Evolutionary conservation across 495 filamentous ascomycete species (phyloP).

Genomic region (Aspergillus sparsus): DNA sequence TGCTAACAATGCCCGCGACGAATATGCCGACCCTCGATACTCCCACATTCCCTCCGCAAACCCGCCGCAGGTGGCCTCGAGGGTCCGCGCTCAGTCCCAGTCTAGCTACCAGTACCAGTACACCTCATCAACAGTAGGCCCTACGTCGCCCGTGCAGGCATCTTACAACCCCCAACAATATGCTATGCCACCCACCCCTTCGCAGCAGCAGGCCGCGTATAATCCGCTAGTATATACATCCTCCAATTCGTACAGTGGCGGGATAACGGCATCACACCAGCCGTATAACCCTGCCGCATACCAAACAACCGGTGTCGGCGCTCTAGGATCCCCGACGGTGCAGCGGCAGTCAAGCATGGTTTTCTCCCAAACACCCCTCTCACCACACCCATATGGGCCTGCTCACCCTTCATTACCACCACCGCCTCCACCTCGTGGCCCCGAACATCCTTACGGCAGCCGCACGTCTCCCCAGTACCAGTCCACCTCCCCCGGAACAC

Average conservation of each 20-base stretch:
- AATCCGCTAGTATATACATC: constrained; percentile 48
- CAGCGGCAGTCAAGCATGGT: constrained; percentile 36
- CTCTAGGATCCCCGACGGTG: constrained; percentile 32
- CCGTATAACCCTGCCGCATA: constrained; percentile 76
- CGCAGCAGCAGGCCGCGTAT: constrained; percentile 44
- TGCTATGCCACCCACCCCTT: constrained; percentile 60
- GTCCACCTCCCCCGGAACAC: constrained; percentile 20
- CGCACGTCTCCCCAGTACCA: constrained; percentile 36
- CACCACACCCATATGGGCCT: constrained; percentile 37
- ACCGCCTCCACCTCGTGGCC: constrained; percentile 49
- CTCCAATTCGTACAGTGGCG: constrained; percentile 34
- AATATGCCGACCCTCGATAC: constrained; percentile 43
- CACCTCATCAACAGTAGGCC: constrained; percentile 39
- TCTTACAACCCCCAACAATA: constrained; percentile 87
- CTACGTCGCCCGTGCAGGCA: constrained; percentile 53
- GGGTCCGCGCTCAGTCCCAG: constrained; percentile 46
- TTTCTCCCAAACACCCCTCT: constrained; percentile 38
- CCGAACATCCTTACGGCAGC: constrained; percentile 51
- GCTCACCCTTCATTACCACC: constrained; percentile 39
- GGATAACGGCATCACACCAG: constrained; percentile 46
- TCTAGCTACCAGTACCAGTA: constrained; percentile 65
- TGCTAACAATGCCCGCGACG: constrained; percentile 33
- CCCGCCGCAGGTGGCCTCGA: constrained; percentile 45
- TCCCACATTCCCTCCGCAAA: constrained; percentile 34
- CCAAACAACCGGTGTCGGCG: constrained; percentile 37